Evolutionary conservation across 2,329 filamentous ascomycete species (phyloP), one percentile per base, ranked within the genome.

Genomic region (Colletotrichum endophyticum): DNA sequence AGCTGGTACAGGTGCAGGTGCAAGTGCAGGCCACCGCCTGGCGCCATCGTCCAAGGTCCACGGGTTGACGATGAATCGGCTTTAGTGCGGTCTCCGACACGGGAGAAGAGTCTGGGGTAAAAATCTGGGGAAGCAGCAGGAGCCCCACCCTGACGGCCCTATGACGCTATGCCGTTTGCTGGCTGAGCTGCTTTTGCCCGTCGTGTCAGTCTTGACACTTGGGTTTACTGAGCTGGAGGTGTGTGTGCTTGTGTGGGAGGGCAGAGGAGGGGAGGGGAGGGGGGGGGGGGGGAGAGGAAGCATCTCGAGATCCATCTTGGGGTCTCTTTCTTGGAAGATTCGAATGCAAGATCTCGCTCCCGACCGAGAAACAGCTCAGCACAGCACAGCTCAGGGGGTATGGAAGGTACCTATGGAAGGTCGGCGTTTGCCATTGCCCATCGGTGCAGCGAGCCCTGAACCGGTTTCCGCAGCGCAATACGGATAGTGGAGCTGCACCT

Each of bases 101-200:
- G 59, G n/a, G 28, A 63, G 44, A 49, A 53, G 59, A 68, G 72
- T 77, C 72, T 72, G 75, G 75, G 75, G 75, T 77, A 77, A 72
- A 74, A 77, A 67, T 75, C 75, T 75, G 75, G 75, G 75, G 75
- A 75, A 77, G 30, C 22, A 44, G 75, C 72, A n/a, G 19, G 19
- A 53, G 49, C 13, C 66, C 66, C 66, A 69, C 66, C 25, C 28
- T 57, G 28, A 59, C 25, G 32, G 32, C 57, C 36, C 27, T 27
- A 63, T 53, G 57, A 63, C 68, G 36, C 34, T 25, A 22, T 44
- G 11, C 25, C 66, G 36, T 49, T 25, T 57, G 44, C 12, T 49
- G 67, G n/a, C 16, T 19, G 36, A 49, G 19, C 27, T 66, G 63
- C 63, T 53, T 13, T 13, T 22, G 44, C 44, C n/a, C 44, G 44